These are phyloP conservation scores for Jatropha multifida DNA, from an alignment of 441 rosid species.

Conservation along the genomic window DNA sequence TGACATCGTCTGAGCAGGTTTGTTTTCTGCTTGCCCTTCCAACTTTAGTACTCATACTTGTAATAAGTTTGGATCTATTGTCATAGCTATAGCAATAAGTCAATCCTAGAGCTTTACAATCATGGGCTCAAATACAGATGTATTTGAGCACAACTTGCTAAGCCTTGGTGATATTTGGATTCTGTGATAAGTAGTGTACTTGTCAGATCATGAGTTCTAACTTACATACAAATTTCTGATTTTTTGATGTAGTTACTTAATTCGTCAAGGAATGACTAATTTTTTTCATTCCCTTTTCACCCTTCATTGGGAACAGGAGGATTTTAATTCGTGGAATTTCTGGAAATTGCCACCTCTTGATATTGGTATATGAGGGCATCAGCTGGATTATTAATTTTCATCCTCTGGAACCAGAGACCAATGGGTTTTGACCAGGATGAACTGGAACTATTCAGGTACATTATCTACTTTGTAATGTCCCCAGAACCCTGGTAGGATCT, in stretches of 20 bases:
- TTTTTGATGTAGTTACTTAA: not conserved
- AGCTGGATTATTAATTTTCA: constrained; percentile 3
- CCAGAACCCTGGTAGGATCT: not conserved
- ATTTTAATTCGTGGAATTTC: constrained; percentile 87
- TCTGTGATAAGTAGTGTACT: not conserved
- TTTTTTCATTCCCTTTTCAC: constrained; percentile 5
- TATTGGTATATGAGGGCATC: constrained; percentile 37
- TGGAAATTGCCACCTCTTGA: constrained; percentile 82
- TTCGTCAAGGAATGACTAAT: constrained; percentile 12
- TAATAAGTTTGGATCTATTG: not conserved
- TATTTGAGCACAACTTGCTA: not conserved
- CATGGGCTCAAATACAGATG: not conserved
- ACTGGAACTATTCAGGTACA: constrained; percentile 33
- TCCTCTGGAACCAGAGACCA: constrained; percentile 8
- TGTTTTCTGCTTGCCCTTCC: constrained; percentile 3
- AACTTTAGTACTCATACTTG: not conserved
- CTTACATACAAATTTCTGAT: not conserved
- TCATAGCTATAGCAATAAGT: not conserved
- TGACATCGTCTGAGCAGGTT: constrained; percentile 68
- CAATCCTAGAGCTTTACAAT: not conserved
- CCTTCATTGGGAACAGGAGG: constrained; percentile 57
- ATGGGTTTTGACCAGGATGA: constrained; percentile 15
- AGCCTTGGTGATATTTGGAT: not conserved
- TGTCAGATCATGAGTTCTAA: not conserved
- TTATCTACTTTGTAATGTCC: not conserved